phyloP scores from a whole-genome alignment of 306 rosid genomes.

The Corylus americana region DNA sequence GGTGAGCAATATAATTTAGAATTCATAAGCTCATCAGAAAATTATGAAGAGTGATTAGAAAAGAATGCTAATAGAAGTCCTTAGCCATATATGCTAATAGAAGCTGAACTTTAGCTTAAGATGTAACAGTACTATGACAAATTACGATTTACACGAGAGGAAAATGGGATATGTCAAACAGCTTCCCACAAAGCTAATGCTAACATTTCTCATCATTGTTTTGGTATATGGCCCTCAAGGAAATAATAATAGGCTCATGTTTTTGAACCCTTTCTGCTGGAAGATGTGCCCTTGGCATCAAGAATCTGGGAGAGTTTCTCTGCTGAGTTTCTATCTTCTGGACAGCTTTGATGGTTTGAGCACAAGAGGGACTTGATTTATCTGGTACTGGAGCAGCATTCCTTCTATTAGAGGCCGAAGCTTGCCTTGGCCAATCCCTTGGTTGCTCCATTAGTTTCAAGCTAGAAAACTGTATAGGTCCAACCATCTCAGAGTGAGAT shows the following conservation, averaged over 20 bases:
- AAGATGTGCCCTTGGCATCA: neutral
- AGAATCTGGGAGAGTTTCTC: neutral
- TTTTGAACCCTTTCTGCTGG: neutral
- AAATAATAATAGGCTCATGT: neutral
- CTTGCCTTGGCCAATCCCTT: neutral
- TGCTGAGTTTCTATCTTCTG: neutral
- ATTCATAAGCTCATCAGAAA: neutral
- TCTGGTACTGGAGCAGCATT: neutral
- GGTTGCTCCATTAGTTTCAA: neutral
- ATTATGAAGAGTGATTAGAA: neutral
- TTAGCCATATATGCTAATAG: neutral
- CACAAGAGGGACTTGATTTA: neutral
- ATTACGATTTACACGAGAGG: neutral
- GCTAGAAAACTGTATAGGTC: neutral
- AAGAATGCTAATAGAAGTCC: too few relatives aligned
- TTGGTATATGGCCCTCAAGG: neutral
- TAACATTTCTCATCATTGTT: neutral
- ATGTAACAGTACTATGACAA: neutral
- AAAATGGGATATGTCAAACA: neutral
- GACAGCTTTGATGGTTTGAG: neutral
- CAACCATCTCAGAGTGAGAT: neutral
- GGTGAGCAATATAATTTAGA: neutral
- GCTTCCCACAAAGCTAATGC: neutral
- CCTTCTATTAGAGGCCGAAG: neutral
- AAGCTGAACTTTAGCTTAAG: neutral